These are phyloP conservation scores for Ramularia collo-cygni DNA, from an alignment of 2,329 filamentous ascomycete genomes.

Conservation along the genomic window DNA sequence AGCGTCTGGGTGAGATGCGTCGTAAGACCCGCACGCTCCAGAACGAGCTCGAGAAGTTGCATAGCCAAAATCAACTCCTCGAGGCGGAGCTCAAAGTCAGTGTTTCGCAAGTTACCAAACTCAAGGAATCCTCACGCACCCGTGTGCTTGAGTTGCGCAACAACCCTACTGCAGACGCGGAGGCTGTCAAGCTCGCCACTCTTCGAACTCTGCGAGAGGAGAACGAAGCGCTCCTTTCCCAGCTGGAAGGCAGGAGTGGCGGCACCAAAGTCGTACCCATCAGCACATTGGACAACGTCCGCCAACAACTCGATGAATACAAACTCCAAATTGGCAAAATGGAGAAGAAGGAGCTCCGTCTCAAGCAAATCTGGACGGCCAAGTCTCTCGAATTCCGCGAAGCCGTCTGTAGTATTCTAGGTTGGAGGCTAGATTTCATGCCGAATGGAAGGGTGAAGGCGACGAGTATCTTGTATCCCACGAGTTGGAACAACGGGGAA, in stretches of 20 bases:
- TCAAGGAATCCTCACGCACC: constrained; percentile 64
- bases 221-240: constrained; percentile 66
- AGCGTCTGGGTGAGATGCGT: constrained; percentile 73
- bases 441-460: constrained; percentile 95
- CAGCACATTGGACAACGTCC: constrained; percentile 66
- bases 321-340: constrained; percentile 48
- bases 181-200: constrained; percentile 76
- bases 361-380: constrained; percentile 86
- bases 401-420: constrained; percentile 82
- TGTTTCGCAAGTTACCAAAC: constrained; percentile 62
- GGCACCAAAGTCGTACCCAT: constrained; percentile 62
- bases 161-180: constrained; percentile 84
- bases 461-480: constrained; percentile 73
- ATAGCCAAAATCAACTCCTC: constrained; percentile 63
- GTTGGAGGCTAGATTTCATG: constrained; percentile 92
- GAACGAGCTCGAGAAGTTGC: constrained; percentile 62
- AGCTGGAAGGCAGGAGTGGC: constrained; percentile 49
- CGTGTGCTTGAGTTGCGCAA: constrained; percentile 78
- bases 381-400: constrained; percentile 95
- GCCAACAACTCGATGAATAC: constrained; percentile 63
- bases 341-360: constrained; percentile 74
- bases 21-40: constrained; percentile 84
- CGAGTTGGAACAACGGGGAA: constrained; percentile 36
- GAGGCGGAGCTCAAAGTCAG: constrained; percentile 68
- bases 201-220: constrained; percentile 72